These are phyloP conservation scores for Torulaspora microellipsoides DNA, from an alignment of 805 yeast species.

Conservation along the genomic window DNA sequence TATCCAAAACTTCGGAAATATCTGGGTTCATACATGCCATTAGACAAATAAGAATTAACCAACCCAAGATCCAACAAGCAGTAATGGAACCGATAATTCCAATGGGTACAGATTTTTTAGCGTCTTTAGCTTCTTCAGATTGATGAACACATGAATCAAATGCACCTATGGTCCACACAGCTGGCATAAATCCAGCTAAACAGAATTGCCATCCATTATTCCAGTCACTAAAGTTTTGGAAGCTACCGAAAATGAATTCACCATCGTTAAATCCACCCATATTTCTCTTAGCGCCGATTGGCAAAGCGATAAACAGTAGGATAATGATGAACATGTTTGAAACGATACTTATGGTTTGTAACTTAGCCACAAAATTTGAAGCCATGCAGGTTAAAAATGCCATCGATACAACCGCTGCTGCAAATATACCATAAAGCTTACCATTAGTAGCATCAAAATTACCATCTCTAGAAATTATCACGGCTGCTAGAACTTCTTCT, in stretches of 20 bases:
- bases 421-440: slow-evolving; percentile 60
- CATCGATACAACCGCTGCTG: slow-evolving; percentile 53
- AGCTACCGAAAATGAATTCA: slow-evolving; percentile 50
- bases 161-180: slow-evolving; percentile 72
- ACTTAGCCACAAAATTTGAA: slow-evolving; percentile 49
- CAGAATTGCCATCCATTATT: slow-evolving; percentile 54
- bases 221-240: slow-evolving; percentile 51
- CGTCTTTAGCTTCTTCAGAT: slow-evolving; percentile 65
- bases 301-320: slow-evolving; percentile 58
- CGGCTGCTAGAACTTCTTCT: slow-evolving; percentile 53
- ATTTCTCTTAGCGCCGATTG: slow-evolving; percentile 48
- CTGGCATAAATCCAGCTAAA: slow-evolving; percentile 55
- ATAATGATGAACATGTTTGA: slow-evolving; percentile 50
- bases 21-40: slow-evolving; percentile 51
- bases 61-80: slow-evolving; percentile 58
- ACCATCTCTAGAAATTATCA: slow-evolving; percentile 50
- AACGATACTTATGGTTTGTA: slow-evolving; percentile 56
- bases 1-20: slow-evolving; percentile 38
- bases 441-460: slow-evolving; percentile 50
- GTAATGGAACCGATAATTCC: slow-evolving; percentile 58
- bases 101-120: slow-evolving; percentile 54
- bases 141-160: slow-evolving; percentile 70
- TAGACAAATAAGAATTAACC: slow-evolving; percentile 47
- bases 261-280: slow-evolving; percentile 44
- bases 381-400: slow-evolving; percentile 51